These are phyloP conservation scores for Wickerhamiella allomyrinae DNA, from an alignment of 805 yeast genomes.

Conservation along the genomic window DNA sequence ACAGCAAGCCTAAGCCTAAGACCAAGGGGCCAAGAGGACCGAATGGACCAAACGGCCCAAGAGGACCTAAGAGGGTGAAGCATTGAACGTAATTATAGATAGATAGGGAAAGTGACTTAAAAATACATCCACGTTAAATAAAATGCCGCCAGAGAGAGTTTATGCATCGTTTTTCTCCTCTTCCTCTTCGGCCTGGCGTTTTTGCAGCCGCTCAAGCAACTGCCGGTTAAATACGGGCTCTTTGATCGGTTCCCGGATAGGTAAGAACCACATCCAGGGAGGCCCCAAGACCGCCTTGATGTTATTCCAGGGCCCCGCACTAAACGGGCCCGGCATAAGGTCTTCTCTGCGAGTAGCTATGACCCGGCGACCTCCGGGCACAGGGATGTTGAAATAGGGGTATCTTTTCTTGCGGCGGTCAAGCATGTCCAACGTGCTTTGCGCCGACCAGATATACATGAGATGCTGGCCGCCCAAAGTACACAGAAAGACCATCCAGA, in stretches of 20 bases:
- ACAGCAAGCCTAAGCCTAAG: constrained; percentile 16
- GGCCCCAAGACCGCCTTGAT: constrained; percentile 22
- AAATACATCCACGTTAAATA: too few species aligned
- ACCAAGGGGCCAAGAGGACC: constrained; percentile 1
- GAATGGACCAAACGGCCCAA: constrained; percentile 1
- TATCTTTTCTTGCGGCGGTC: constrained; percentile 19
- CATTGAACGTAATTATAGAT: background rate
- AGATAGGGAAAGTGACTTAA: too few species aligned
- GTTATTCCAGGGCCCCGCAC: constrained; percentile 18
- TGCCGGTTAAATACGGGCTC: constrained; percentile 11
- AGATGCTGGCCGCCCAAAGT: constrained; percentile 33
- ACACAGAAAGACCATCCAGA: constrained; percentile 33
- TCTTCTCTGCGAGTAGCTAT: constrained; percentile 33
- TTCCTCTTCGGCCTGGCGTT: constrained; percentile 2
- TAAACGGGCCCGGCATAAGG: constrained; percentile 19
- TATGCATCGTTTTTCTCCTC: background rate
- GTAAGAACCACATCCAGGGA: constrained; percentile 20
- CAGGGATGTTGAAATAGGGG: constrained; percentile 28
- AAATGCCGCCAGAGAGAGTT: too few species aligned
- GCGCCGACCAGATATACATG: constrained; percentile 27
- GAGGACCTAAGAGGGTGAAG: background rate
- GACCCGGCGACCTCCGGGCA: constrained; percentile 26
- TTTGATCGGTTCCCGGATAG: constrained; percentile 7
- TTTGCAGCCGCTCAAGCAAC: constrained; percentile 9
- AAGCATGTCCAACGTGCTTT: constrained; percentile 37